A percentile compares a stretch with the other conserved stretches of the same genome.
Conservation (phyloP, 73 alveolate species). For the Paramecium sexaurelia region DNA sequence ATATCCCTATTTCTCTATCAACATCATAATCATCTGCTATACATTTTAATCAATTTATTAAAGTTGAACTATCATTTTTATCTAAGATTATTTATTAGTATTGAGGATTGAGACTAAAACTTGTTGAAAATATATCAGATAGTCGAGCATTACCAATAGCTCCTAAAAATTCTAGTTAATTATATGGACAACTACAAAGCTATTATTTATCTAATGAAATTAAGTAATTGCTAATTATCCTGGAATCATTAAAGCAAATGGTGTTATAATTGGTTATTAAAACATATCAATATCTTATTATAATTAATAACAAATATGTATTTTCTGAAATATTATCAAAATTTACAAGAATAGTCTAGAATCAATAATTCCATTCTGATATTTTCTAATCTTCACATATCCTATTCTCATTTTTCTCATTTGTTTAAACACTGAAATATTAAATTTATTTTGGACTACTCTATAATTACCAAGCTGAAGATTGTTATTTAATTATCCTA, state of each 20-base stretch:
- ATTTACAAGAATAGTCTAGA: neutral
- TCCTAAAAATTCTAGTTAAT: constrained; percentile 89
- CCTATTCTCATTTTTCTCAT: neutral
- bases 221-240: constrained; percentile 71
- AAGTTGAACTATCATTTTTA: constrained; percentile 85
- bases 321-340: neutral
- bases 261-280: neutral
- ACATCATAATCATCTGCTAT: constrained; percentile 76
- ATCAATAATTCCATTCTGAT: neutral
- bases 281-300: neutral
- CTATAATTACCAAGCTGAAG: neutral
- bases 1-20: constrained; percentile 80
- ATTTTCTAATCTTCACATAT: neutral
- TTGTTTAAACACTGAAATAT: neutral
- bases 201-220: constrained; percentile 53
- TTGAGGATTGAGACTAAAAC: constrained; percentile 89
- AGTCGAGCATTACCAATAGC: constrained; percentile 95
- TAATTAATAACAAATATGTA: neutral
- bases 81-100: constrained; percentile 75
- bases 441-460: neutral
- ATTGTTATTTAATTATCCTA: neutral
- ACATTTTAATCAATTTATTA: constrained; percentile 80
- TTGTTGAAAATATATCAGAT: constrained; percentile 94
- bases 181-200: constrained; percentile 79
- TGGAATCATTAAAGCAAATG: constrained; percentile 75